These are phyloP conservation scores for Sphagnum tenellum DNA, from an alignment of 225 moss, liverwort and hornwort species.

Conservation along the genomic window DNA sequence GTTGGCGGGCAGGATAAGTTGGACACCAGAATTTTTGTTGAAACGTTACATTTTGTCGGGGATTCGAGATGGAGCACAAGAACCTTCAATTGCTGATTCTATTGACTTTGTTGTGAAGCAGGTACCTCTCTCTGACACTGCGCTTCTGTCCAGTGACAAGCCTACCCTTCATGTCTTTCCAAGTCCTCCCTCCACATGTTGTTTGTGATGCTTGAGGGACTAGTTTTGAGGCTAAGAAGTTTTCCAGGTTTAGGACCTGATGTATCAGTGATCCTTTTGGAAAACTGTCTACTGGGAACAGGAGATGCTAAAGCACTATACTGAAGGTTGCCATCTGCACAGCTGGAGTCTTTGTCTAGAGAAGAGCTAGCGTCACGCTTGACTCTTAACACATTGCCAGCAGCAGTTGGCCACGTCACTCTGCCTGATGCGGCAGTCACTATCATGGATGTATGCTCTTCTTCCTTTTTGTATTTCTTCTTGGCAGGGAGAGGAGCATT, in stretches of 20 bases:
- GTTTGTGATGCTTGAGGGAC: no score
- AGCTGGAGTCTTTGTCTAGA: slow-evolving; percentile 86
- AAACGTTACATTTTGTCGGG: slow-evolving; percentile 88
- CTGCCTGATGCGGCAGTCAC: slow-evolving; percentile 77
- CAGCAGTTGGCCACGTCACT: slow-evolving; percentile 70
- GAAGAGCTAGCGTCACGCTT: slow-evolving; percentile 91
- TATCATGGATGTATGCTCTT: slow-evolving; percentile 72
- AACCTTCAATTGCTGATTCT: slow-evolving; percentile 84
- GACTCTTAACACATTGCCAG: slow-evolving; percentile 50
- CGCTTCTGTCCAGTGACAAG: no score
- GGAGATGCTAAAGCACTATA: no score
- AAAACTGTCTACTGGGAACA: no score
- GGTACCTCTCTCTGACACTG: slow-evolving; percentile 12
- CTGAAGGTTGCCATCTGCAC: neutral
- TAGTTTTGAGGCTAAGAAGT: no score
- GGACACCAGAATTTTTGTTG: slow-evolving; percentile 93
- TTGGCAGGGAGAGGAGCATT: no score
- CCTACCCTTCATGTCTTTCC: no score
- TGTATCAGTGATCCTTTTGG: no score
- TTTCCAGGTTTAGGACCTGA: no score
- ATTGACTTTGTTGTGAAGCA: slow-evolving; percentile 95
- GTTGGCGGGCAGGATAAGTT: slow-evolving; percentile 51
- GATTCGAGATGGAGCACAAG: slow-evolving; percentile 88
- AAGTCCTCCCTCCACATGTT: no score
- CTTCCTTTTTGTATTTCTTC: no score